Evolutionary conservation across 1,139 yeast species (phyloP), one percentile per base, ranked within the genome.

Genomic region (Scheffersomyces titani): DNA sequence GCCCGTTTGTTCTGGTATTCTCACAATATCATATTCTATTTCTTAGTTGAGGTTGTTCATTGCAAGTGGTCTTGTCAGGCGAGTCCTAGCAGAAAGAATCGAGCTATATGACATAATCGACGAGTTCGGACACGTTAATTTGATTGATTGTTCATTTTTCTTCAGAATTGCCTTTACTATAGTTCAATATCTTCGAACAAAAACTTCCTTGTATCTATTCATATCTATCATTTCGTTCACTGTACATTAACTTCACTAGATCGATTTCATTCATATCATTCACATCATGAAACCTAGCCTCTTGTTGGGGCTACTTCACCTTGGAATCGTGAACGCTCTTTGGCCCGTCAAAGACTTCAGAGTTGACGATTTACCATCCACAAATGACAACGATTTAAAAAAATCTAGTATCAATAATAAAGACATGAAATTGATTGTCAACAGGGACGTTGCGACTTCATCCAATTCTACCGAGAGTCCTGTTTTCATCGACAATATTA

Each of bases 271-370:
- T 30, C 40, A 30, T 30, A 30, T 30, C 16, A 30, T 30, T 30
- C 40, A 11, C 4, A 30, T 6, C 40, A 16, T 20, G 19, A 52
- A 16, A 19, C 5, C 24, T 19, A 48, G 47, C 44, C 36, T 21
- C 30, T 46, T 40, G 11, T 40, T 47, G 18, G 49, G 21, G 47
- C 20, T 24, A 20, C 18, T 19, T 18, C 36, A 45, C 18, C 51
- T 49, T 24, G 19, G 19, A 19, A 36, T 46, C 44, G 52, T 48
- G 21, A 51, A 21, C 40, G 61, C 61, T 40, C 48, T 56, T 45
- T 24, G 51, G 45, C 61, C 61, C 6, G 64, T 63, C 20, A 52
- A 51, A 19, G 65, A 63, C 51, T 63, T 63, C 50, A 52, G 65
- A 19, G 57, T 50, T 24, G 40, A 52, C 19, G 54, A 5, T 53